These are phyloP conservation scores for Thinopyrum elongatum DNA, from an alignment of 176 grass and related monocot genomes.

Conservation along the genomic window DNA sequence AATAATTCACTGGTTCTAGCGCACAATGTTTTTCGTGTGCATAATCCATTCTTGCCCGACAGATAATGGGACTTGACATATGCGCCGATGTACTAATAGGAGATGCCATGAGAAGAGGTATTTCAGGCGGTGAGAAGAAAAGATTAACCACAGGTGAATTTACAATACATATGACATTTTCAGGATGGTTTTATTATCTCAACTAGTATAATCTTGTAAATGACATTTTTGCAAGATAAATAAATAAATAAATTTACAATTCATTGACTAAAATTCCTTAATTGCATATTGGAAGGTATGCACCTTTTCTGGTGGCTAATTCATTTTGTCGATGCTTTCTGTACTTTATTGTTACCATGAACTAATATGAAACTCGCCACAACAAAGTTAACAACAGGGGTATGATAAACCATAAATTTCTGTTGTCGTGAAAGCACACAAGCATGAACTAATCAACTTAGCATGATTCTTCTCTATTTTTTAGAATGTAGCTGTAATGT, in stretches of 20 bases:
- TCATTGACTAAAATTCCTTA: background rate
- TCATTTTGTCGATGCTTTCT: background rate
- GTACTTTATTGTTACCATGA: background rate
- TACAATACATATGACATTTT: background rate
- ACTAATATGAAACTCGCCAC: background rate
- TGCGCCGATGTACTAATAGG: slow-evolving; percentile 73
- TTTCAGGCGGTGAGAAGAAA: slow-evolving; percentile 93
- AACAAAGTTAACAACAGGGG: background rate
- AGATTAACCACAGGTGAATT: slow-evolving; percentile 77
- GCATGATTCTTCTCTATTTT: background rate
- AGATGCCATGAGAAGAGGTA: slow-evolving; percentile 88
- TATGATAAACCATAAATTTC: background rate
- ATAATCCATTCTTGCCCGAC: slow-evolving; percentile 3
- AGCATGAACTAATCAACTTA: background rate
- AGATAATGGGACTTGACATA: slow-evolving; percentile 96
- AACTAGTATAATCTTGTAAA: background rate
- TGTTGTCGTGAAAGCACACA: background rate
- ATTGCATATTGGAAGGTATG: background rate
- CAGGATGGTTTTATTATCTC: background rate
- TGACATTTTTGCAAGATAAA: background rate
- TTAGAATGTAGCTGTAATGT: background rate
- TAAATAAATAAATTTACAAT: background rate
- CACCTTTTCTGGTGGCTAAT: background rate
- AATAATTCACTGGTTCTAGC: background rate
- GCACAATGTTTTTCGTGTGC: background rate